Base-by-base conservation (phyloP, 441 rosid species). In the Gossypium schwendimanii region DNA sequence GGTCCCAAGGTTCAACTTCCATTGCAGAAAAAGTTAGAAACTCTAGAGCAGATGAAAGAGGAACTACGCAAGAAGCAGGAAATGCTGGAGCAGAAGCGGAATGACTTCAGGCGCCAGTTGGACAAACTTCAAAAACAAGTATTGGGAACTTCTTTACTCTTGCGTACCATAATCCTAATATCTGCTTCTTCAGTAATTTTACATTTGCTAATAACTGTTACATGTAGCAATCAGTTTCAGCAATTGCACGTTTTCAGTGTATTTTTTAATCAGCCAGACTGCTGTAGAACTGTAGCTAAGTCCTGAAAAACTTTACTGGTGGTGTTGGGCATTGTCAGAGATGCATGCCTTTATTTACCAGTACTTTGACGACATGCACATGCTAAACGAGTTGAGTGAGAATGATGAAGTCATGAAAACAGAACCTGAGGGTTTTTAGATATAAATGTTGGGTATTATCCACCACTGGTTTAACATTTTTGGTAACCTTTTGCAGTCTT, bases 41-140 rank as follows among this genome's bases (percentile, higher is more conserved):
- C 36, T 70, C 84, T 94, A 64, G 98, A 90, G 83, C 97, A 74
- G 70, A 78, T 96, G 86, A 93, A 88, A 85, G 98, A 91, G 83
- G 87, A 91, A 49, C 87, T 96, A 8, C 92, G 94, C 66, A 90
- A 88, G 87, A 96, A 91, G 84, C 99, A 84, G 81, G 95, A 93
- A 81, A 77, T 89, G 84, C 85, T 93, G 83, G 99, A 87, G 73
- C 91, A 86, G 89, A 93, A 92, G 81, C 88, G 96, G 66, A 88
- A 78, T 36, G 91, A 93, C 73, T 94, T 91, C 76, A 85, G 88
- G 69, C 90, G 86, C 66, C 82, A 88, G 76, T 78, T 94, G 89
- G 86, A 89, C 45, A 84, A 84, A 63, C 86, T 92, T 73, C 82
- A 80, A 75, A 96, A 88, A 89, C 98, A 96, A 71, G 99, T 92